Base-by-base conservation (phyloP, 2,329 filamentous ascomycete genomes). In the Cyphellophora attinorum region DNA sequence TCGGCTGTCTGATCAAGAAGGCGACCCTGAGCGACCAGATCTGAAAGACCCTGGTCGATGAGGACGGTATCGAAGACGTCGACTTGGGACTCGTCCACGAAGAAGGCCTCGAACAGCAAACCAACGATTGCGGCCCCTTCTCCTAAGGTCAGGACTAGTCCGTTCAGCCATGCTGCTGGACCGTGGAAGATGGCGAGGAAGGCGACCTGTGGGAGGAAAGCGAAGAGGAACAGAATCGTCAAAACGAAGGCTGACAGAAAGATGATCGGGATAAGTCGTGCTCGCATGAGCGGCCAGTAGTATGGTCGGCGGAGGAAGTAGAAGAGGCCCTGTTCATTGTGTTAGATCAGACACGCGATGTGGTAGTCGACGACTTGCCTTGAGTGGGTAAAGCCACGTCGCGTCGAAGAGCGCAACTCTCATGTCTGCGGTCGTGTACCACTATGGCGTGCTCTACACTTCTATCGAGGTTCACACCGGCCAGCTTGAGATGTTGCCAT, bases 111-210 rank as follows among this genome's bases (percentile, higher is more conserved):
- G 43, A 88, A 88, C 2, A 88, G 61, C 10, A 76, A 51, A 5
- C 75, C 71, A 12, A 77, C 71, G 29, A 80, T 65, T 2, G 74
- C 72, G 3, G 72, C 70, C 6, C 73, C 74, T 55, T 79, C 72
- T 6, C 71, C 74, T 2, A 98, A 68, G 0, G 94, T 84, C 30
- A 96, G 67, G 43, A 96, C 79, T 0, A 84, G 77, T 3, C 82
- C 86, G 50, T 85, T 95, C 38, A 94, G 61, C 83, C 85, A 93
- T n/a, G 91, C 91, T 18, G 79, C 79, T 39, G 76, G 60, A 14
- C 82, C 82, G 50, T 96, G 88, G 56, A 95, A 96, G 47, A 96
- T 74, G 11, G 82, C 79, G 14, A 98, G 72, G 51, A 98, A 84
- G 2, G 84, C 83, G 37, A 85, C 85, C 55, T 96, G 85, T 0